A percentile compares a stretch with the other conserved stretches of the same genome.
Evolutionary conservation across 2,329 filamentous ascomycete species (phyloP).

Genomic region (Fusarium tuaranense): DNA sequence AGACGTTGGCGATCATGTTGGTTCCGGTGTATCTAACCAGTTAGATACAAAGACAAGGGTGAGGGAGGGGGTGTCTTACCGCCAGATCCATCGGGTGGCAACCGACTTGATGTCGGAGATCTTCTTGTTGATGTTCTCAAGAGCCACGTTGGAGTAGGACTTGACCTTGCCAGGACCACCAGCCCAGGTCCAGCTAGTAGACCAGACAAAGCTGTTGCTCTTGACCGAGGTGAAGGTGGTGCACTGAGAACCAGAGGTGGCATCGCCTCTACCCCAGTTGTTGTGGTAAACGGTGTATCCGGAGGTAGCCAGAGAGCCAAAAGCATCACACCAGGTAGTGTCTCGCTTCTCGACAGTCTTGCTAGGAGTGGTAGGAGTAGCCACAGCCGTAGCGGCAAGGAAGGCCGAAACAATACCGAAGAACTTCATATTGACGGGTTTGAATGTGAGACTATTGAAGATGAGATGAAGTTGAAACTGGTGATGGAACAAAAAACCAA

Average conservation of each 20-base stretch:
- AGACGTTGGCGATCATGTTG: constrained; percentile 63
- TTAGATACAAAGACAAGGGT: neutral
- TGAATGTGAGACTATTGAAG: neutral
- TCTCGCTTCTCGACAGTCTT: constrained; percentile 50
- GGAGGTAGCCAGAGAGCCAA: constrained; percentile 50
- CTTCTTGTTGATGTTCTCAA: constrained; percentile 50
- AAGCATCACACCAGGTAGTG: constrained; percentile 54
- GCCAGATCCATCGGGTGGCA: constrained; percentile 49
- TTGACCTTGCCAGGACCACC: constrained; percentile 55
- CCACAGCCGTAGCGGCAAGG: constrained; percentile 45
- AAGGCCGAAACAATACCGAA: constrained; percentile 42
- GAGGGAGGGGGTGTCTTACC: neutral
- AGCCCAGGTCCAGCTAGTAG: constrained; percentile 55
- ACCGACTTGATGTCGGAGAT: constrained; percentile 52
- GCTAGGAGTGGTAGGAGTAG: constrained; percentile 43
- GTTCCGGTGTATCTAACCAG: constrained; percentile 49
- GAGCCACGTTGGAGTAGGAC: constrained; percentile 58
- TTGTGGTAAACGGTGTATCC: constrained; percentile 65
- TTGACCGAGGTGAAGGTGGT: constrained; percentile 52
- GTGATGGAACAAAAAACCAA: neutral
- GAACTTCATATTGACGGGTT: constrained; percentile 37
- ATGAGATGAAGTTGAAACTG: neutral
- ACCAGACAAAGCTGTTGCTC: constrained; percentile 53
- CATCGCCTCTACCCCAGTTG: constrained; percentile 58
- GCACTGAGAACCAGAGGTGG: constrained; percentile 56